Percentiles rank a stretch among this genome's conserved stretches.
These are phyloP conservation scores for Cardiospermum halicacabum DNA, from an alignment of 345 rosid genomes.

Conservation along the genomic window DNA sequence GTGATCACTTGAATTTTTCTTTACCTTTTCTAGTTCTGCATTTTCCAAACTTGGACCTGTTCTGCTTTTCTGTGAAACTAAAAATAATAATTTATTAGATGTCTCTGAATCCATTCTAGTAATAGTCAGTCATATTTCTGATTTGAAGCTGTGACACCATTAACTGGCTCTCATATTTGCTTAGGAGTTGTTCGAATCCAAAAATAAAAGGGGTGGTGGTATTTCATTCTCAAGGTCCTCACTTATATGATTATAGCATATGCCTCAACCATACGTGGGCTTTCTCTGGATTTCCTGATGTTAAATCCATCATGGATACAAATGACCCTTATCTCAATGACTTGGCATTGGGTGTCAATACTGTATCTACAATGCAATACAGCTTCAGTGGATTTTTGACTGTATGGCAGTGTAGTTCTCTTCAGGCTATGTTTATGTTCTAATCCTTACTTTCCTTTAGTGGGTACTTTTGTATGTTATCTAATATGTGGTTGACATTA, in stretches of 20 bases:
- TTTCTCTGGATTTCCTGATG: conserved; percentile 88
- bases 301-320: conserved; percentile 81
- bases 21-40: neutral
- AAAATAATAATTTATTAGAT: no score
- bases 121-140: neutral
- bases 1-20: neutral
- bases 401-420: conserved; percentile 40
- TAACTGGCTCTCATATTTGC: conserved; percentile 22
- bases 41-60: neutral
- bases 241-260: conserved; percentile 80
- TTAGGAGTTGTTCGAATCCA: conserved; percentile 82
- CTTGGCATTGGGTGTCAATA: conserved; percentile 78
- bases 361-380: conserved; percentile 82
- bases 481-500: neutral
- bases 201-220: conserved; percentile 87
- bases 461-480: conserved; percentile 4
- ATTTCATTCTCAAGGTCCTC: conserved; percentile 88
- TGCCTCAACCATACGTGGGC: conserved; percentile 99
- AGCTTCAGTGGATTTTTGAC: conserved; percentile 94
- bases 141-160: conserved; percentile 5
- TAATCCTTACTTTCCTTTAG: conserved; percentile 7
- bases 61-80: neutral
- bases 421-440: conserved; percentile 5
- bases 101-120: no score
- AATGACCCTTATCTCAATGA: conserved; percentile 85